These are phyloP conservation scores for Saprolegnia parasitica DNA, from an alignment of 352 stramenopile species.

Conservation along the genomic window DNA sequence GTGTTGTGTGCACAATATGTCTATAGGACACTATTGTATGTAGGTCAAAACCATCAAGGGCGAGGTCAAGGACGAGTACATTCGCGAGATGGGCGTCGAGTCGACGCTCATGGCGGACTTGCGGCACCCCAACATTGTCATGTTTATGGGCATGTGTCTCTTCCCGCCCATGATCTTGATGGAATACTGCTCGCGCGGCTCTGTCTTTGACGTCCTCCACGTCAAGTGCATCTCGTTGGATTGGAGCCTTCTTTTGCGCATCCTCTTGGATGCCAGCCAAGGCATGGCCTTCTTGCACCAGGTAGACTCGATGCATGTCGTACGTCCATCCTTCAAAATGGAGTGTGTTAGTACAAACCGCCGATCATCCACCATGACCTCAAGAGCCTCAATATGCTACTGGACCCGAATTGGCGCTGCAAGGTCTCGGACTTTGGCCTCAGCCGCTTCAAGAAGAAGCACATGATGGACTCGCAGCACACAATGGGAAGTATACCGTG, in stretches of 20 bases:
- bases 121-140: constrained; percentile 46
- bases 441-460: background rate
- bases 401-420: background rate
- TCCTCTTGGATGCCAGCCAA: background rate
- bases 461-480: background rate
- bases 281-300: background rate
- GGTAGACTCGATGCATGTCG: background rate
- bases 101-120: background rate
- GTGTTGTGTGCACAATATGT: background rate
- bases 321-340: background rate
- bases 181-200: background rate
- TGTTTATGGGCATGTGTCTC: constrained; percentile 48
- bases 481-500: background rate
- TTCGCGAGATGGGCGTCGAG: background rate
- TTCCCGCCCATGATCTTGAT: constrained; percentile 53
- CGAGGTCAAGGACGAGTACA: constrained; percentile 1
- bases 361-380: background rate
- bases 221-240: background rate
- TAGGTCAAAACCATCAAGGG: background rate
- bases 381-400: constrained; percentile 2
- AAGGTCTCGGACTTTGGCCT: constrained; percentile 1
- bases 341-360: background rate
- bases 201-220: background rate
- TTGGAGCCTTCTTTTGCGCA: background rate
- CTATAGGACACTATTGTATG: background rate